phyloP scores from a whole-genome alignment of 2,329 filamentous ascomycete genomes.

The Trichoderma sp. region DNA sequence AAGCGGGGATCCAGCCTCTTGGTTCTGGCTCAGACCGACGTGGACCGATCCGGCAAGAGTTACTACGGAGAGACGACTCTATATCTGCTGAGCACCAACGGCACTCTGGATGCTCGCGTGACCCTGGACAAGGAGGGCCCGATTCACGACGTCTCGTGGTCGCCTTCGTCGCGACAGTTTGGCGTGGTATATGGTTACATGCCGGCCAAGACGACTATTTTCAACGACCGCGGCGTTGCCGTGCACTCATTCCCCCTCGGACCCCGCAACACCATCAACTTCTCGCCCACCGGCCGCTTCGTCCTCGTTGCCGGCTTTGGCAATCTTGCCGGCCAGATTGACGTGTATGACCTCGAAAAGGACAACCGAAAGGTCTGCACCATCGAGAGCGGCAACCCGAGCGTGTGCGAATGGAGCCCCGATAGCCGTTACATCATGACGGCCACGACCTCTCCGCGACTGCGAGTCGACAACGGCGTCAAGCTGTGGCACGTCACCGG shows the following conservation, averaged over 20 bases:
- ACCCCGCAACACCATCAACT: conserved; percentile 91
- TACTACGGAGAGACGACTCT: conserved; percentile 99
- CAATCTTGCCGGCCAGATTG: conserved; percentile 95
- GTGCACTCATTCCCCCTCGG: conserved; percentile 82
- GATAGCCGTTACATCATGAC: conserved; percentile 95
- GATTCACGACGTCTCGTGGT: conserved; percentile 98
- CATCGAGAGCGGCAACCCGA: conserved; percentile 93
- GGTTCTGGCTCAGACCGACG: conserved; percentile 94
- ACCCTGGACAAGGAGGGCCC: conserved; percentile 94
- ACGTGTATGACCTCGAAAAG: conserved; percentile 94
- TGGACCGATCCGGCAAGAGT: conserved; percentile 97
- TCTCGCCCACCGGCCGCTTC: conserved; percentile 91
- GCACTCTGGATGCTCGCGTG: conserved; percentile 88
- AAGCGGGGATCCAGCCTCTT: conserved; percentile 84
- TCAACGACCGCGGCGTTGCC: conserved; percentile 81
- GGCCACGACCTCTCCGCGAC: conserved; percentile 91
- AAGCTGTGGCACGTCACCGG: conserved; percentile 93
- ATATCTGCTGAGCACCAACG: conserved; percentile 89
- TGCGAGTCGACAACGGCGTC: conserved; percentile 94
- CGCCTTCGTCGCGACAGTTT: conserved; percentile 95
- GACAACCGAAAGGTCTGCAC: conserved; percentile 90
- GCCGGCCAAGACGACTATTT: conserved; percentile 98
- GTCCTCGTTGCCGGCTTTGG: conserved; percentile 94
- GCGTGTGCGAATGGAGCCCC: conserved; percentile 94
- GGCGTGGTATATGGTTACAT: conserved; percentile 97